Percentiles rank a stretch among this genome's conserved stretches.
phyloP scores from a whole-genome alignment of 257 asterid genomes.

The Lavandula angustifolia region DNA sequence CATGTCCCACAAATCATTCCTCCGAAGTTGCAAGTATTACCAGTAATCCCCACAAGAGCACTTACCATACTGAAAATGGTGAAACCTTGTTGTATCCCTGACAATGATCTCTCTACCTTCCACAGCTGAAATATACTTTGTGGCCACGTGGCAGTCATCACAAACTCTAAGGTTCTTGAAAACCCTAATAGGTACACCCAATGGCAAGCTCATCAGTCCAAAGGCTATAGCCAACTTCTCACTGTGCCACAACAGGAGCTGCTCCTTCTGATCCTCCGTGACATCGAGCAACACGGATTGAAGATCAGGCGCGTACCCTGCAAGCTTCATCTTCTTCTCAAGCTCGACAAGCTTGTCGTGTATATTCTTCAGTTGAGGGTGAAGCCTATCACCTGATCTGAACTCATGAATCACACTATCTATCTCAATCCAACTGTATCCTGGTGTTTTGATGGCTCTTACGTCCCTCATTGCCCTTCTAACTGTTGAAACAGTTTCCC shows the following conservation, averaged over 20 bases:
- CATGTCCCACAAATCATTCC: too few species aligned
- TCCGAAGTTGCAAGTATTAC: too few species aligned
- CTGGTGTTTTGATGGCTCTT: neutral
- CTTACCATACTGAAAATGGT: neutral
- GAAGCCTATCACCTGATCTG: neutral
- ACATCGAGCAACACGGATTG: neutral
- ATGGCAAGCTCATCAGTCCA: neutral
- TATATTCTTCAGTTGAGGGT: neutral
- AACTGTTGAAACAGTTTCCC: neutral
- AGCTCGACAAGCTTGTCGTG: neutral
- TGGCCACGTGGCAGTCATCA: neutral
- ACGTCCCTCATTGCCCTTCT: neutral
- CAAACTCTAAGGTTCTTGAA: neutral
- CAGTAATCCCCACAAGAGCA: neutral
- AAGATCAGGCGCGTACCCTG: neutral
- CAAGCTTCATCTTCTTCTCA: neutral
- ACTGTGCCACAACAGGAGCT: neutral
- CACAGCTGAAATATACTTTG: neutral
- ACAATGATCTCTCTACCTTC: neutral
- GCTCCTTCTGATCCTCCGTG: neutral
- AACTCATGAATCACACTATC: neutral
- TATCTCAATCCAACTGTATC: neutral
- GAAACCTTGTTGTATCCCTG: neutral
- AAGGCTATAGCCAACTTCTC: neutral
- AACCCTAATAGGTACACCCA: neutral